These are phyloP conservation scores for Coemansia sp. DNA, from an alignment of 192 early-diverging fungal species.

Conservation along the genomic window DNA sequence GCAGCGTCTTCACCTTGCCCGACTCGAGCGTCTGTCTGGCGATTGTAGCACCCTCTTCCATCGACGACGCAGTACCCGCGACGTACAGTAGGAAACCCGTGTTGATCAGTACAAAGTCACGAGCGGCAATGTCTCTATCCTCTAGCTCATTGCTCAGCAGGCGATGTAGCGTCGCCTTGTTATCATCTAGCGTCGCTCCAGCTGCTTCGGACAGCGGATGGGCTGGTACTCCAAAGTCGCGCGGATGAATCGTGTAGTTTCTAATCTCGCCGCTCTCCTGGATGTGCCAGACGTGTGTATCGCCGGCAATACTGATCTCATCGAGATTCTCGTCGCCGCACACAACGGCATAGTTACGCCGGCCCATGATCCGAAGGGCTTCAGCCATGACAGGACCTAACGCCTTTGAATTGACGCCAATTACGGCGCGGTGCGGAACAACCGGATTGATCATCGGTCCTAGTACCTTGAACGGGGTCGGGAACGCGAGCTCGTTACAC, in stretches of 20 bases:
- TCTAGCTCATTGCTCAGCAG: constrained; percentile 71
- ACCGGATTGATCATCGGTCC: constrained; percentile 94
- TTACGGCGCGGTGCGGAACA: constrained; percentile 75
- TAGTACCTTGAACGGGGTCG: constrained; percentile 93
- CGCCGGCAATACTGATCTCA: constrained; percentile 89
- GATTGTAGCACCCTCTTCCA: constrained; percentile 76
- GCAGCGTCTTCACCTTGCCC: constrained; percentile 66
- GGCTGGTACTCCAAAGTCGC: constrained; percentile 84
- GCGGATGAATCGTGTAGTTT: constrained; percentile 71
- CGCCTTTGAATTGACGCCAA: constrained; percentile 85
- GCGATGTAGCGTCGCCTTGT: constrained; percentile 72
- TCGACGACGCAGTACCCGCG: constrained; percentile 70
- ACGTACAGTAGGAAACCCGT: constrained; percentile 85
- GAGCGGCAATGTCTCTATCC: constrained; percentile 64
- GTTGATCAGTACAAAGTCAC: constrained; percentile 94
- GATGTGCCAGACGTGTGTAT: constrained; percentile 89
- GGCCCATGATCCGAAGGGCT: constrained; percentile 78
- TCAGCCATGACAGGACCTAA: constrained; percentile 85
- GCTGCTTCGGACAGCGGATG: constrained; percentile 73
- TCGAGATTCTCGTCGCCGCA: constrained; percentile 90
- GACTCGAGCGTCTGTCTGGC: constrained; percentile 75
- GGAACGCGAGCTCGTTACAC: constrained; percentile 87
- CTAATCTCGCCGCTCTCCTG: constrained; percentile 64
- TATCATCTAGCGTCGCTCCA: constrained; percentile 73
- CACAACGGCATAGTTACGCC: constrained; percentile 86